A percentile compares a stretch with the other conserved stretches of the same genome.
These are phyloP conservation scores for Apocynum venetum DNA, from an alignment of 257 asterid species.

Conservation along the genomic window DNA sequence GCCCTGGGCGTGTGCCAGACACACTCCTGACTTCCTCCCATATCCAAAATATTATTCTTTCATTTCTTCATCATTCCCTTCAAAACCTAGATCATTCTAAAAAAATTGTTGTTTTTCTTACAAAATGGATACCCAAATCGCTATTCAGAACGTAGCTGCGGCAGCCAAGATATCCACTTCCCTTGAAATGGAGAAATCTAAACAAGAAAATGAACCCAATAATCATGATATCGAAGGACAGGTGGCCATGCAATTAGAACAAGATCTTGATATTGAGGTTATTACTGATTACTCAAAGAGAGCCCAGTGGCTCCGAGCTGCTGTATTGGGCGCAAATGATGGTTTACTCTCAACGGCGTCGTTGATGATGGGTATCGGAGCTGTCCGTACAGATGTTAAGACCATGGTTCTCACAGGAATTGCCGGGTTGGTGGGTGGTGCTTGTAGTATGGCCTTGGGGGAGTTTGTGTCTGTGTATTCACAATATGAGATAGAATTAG, in stretches of 20 bases:
- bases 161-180: background rate
- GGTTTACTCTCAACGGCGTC: conserved; percentile 66
- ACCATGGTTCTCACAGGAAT: conserved; percentile 63
- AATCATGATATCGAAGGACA: conserved; percentile 37
- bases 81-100: background rate
- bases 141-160: background rate
- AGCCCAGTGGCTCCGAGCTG: conserved; percentile 77
- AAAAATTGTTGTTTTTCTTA: background rate
- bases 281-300: conserved; percentile 46
- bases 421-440: conserved; percentile 62
- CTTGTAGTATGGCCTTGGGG: conserved; percentile 82
- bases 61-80: background rate
- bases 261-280: conserved; percentile 12
- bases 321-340: conserved; percentile 68
- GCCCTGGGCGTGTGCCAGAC: conserved; percentile 50
- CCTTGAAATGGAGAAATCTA: conserved; percentile 23
- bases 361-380: conserved; percentile 70
- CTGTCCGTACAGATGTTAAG: conserved; percentile 43
- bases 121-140: background rate
- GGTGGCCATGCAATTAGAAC: background rate
- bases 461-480: conserved; percentile 69
- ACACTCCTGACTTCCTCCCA: conserved; percentile 25
- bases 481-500: conserved; percentile 54
- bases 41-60: background rate
- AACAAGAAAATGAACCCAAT: background rate